These are phyloP conservation scores for Rhizophagus clarus DNA, from an alignment of 192 early-diverging fungal genomes.

Conservation along the genomic window DNA sequence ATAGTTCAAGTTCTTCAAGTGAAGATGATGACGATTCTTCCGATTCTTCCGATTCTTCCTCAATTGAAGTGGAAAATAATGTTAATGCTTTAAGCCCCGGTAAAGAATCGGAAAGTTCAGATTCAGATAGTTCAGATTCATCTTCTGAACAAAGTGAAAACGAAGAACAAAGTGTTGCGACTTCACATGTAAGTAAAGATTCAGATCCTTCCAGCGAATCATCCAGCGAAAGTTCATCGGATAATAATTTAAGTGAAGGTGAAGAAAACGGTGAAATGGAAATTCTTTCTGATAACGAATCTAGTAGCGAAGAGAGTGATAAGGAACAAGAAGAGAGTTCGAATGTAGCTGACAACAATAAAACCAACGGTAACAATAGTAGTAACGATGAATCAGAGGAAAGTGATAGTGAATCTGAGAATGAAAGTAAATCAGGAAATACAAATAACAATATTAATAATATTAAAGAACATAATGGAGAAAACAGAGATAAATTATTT, in stretches of 20 bases:
- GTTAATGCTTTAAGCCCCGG: not conserved
- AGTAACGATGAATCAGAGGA: not conserved
- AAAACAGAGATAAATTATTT: not conserved
- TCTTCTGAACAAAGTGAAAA: conserved; percentile 2
- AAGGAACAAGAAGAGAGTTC: too few species aligned
- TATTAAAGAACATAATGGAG: not conserved
- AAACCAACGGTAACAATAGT: not conserved
- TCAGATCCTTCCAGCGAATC: not conserved
- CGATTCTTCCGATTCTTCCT: not conserved
- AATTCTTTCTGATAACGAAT: not conserved
- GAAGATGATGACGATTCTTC: not conserved
- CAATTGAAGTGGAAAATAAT: not conserved
- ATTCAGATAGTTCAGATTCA: not conserved
- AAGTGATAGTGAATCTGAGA: too few species aligned
- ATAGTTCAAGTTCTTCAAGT: not conserved
- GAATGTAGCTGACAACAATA: not conserved
- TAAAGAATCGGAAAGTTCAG: not conserved
- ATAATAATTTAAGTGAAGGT: not conserved
- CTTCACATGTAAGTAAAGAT: not conserved
- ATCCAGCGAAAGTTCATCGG: not conserved
- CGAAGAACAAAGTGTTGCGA: not conserved
- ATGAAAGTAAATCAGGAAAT: not conserved
- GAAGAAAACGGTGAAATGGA: not conserved
- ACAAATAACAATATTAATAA: too few species aligned
- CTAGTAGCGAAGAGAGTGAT: not conserved